Evolutionary conservation across 768 basidiomycete species (phyloP), one percentile per base, ranked within the genome.

Genomic region (Crepidotus variabilis): DNA sequence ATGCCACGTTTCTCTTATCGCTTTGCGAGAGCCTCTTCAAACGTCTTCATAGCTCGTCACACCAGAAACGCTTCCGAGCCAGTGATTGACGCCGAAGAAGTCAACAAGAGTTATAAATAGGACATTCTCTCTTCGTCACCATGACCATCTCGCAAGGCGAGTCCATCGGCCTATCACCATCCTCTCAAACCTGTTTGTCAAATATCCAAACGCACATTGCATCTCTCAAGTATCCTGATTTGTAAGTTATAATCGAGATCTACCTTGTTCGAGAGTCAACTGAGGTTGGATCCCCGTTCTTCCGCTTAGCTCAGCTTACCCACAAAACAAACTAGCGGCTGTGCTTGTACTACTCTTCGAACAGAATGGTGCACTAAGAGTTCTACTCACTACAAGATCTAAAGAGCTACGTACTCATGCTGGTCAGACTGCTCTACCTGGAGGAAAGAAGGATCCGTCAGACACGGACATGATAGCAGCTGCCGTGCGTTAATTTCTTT

Each of bases 371-470:
- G 69, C 79, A 46, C 71, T 94, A 6, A 82, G 86, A 11, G 92
- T 95, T 4, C 74, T 95, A 20, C 73, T 96, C 53, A 96, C 94
- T 1, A 96, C 94, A 2, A 82, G 94, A 9, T 90, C 92, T 5
- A 92, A 89, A 68, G 65, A 73, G 2, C 75, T 92, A 10, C 75
- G 89, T 24, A 82, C 86, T 0, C 90, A 92, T 69, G 85, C 90
- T 2, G 90, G 88, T 16, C 86, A 92, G 66, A 91, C 90, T 2
- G 65, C 67, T 21, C 51, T 68, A 11, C 65, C 67, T 9, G 67
- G 67, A 21, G 65, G 67, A 48, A 66, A 65, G 53, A 63, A 61
- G 56, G 65, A 68, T 43, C 52, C 56, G 16, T 52, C 60, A 2
- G 94, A 96, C 69, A 61, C 63, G 1, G 79, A 80, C 65, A 73